Base-by-base conservation (phyloP, 495 filamentous ascomycete species). In the Aspergillus incahuasiensis region DNA sequence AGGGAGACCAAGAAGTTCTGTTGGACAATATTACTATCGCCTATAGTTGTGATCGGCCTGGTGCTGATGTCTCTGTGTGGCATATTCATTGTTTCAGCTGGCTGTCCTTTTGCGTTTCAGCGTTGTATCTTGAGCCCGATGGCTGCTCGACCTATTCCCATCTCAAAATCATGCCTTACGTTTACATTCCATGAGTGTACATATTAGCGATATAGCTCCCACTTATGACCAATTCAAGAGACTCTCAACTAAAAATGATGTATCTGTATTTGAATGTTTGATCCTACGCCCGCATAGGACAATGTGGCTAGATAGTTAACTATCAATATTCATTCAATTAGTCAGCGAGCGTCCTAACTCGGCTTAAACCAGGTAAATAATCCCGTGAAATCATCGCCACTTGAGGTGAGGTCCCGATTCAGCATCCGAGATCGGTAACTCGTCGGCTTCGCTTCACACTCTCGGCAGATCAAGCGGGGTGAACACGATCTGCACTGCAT, bases 361-460 rank as follows among this genome's bases (percentile, higher is more conserved):
- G n/a, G n/a, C n/a, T n/a, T n/a, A n/a, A n/a, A n/a, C n/a, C n/a
- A n/a, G n/a, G n/a, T n/a, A n/a, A n/a, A n/a, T n/a, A n/a, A n/a
- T 3, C 7, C n/a, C 5, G 7, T 45, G 12, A 45, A 45, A 11
- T 25, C 41, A 46, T 46, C 43, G 13, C 43, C 45, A 47, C 45
- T 47, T n/a, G n/a, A n/a, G n/a, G n/a, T n/a, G n/a, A n/a, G n/a
- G n/a, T n/a, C 45, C 45, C 45, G 45, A 47, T 32, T 32, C 45
- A 47, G 7, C 24, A n/a, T 47, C 45, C 45, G 45, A 32, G 16
- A 44, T 52, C 59, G 59, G 59, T 51, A 53, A 61, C 41, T 53
- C 46, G 28, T 61, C 59, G 59, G 59, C 50, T 61, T 43, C 59
- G 59, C 59, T 62, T 62, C 54, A 46, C 8, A 45, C 18, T 52